A percentile compares a stretch with the other conserved stretches of the same genome.
phyloP scores from a whole-genome alignment of 176 grass and related monocot genomes.

The Hyparrhenia diplandra region DNA sequence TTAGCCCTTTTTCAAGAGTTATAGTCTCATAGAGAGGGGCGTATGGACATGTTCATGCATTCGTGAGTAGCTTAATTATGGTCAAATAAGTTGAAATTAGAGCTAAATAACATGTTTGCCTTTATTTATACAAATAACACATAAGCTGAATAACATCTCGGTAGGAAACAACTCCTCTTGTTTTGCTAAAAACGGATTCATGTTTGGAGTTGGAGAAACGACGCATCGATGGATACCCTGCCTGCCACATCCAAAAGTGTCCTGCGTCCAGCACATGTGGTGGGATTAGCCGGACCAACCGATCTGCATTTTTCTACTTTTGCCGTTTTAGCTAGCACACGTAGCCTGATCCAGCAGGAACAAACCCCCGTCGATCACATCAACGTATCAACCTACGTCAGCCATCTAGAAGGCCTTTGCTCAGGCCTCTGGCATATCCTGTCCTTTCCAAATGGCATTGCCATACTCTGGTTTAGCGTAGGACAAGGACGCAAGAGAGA shows the following conservation, averaged over 20 bases:
- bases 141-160: too few relatives aligned
- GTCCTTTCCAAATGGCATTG: neutral
- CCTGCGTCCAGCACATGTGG: neutral
- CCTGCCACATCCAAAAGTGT: neutral
- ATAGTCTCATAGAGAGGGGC: too few relatives aligned
- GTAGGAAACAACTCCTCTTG: too few relatives aligned
- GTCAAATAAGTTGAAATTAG: too few relatives aligned
- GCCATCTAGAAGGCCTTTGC: neutral
- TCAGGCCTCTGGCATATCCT: neutral
- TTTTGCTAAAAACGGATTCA: too few relatives aligned
- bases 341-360: neutral
- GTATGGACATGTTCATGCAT: too few relatives aligned
- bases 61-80: too few relatives aligned
- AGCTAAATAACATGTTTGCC: too few relatives aligned
- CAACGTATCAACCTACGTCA: neutral
- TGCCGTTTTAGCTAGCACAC: neutral
- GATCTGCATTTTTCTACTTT: neutral
- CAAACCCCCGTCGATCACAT: neutral
- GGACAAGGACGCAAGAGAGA: slow-evolving; percentile 12
- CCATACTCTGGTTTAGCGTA: neutral
- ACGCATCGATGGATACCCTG: too few relatives aligned
- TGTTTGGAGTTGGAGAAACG: too few relatives aligned
- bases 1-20: too few relatives aligned
- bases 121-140: too few relatives aligned
- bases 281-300: neutral